Conservation (phyloP, 345 rosid genomes). For the Murraya koenigii region DNA sequence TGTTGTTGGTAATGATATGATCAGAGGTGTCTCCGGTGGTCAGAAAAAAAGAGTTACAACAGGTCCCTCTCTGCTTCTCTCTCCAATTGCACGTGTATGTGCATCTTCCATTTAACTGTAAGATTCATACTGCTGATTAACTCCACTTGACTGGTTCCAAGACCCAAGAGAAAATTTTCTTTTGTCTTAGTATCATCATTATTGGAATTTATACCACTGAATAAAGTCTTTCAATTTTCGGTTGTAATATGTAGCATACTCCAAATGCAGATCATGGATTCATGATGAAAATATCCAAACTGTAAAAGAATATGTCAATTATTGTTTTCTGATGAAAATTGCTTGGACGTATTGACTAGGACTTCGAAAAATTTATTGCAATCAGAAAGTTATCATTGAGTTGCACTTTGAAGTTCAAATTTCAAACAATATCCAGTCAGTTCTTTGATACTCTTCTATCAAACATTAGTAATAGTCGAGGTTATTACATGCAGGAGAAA, state of each 20-base stretch:
- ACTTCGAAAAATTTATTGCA: not conserved
- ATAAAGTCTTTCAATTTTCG: not conserved
- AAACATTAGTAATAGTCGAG: not conserved
- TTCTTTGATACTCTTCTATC: not conserved
- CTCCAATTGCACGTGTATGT: not conserved
- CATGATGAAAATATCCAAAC: not conserved
- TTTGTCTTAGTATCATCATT: not conserved
- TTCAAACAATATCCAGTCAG: not conserved
- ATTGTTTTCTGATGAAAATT: not conserved
- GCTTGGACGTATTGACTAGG: not conserved
- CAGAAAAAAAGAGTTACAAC: conserved; percentile 93
- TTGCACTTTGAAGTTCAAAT: not conserved
- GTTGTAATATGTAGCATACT: not conserved
- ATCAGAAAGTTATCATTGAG: not conserved
- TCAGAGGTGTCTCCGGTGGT: conserved; percentile 96
- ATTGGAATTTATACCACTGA: not conserved
- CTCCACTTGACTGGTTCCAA: not conserved
- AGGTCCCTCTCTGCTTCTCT: conserved; percentile 41
- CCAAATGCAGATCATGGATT: not conserved
- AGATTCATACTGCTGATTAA: not conserved
- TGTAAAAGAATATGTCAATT: not conserved
- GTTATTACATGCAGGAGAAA: conserved; percentile 62
- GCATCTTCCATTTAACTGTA: not conserved
- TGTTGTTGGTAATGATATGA: conserved; percentile 84
- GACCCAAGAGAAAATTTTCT: not conserved